Evolutionary conservation across 352 stramenopile genomes (phyloP).

Genomic region (Globisporangium sylvaticum): DNA sequence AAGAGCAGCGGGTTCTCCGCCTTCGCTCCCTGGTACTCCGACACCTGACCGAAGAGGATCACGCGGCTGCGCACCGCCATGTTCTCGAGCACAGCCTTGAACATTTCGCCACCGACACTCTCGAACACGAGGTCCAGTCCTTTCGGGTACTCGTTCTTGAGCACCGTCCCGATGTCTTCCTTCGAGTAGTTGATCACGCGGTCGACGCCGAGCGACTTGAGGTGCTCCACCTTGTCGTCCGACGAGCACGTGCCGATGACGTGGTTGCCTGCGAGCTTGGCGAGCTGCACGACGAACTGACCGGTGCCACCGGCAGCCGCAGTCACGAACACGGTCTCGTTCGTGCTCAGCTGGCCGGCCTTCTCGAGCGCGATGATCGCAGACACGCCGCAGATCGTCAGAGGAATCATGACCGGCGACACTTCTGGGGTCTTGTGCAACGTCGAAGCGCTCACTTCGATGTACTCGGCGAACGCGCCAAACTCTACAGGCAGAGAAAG

Average conservation of each 20-base stretch:
- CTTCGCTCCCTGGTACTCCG: slow-evolving; percentile 42
- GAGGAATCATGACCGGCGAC: slow-evolving; percentile 26
- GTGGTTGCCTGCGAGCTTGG: slow-evolving; percentile 60
- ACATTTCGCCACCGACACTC: slow-evolving; percentile 39
- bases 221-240: slow-evolving; percentile 70
- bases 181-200: slow-evolving; percentile 77
- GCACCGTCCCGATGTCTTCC: slow-evolving; percentile 35
- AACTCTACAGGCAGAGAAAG: slow-evolving; percentile 27
- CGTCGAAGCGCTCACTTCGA: slow-evolving; percentile 22
- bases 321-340: slow-evolving; percentile 41
- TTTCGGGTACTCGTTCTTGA: slow-evolving; percentile 42
- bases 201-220: slow-evolving; percentile 43
- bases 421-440: slow-evolving; percentile 18
- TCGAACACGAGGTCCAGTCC: slow-evolving; percentile 47
- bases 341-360: slow-evolving; percentile 28
- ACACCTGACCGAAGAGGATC: slow-evolving; percentile 38
- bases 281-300: slow-evolving; percentile 69
- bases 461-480: slow-evolving; percentile 36
- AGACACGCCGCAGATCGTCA: slow-evolving; percentile 35
- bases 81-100: slow-evolving; percentile 27
- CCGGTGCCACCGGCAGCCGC: slow-evolving; percentile 53
- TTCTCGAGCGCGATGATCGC: slow-evolving; percentile 38
- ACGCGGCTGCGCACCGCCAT: slow-evolving; percentile 29
- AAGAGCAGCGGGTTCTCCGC: slow-evolving; percentile 3
- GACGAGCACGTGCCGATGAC: slow-evolving; percentile 65